Base-by-base conservation (phyloP, 108 stramenopile species). In the Poteriospumella lacustris region DNA sequence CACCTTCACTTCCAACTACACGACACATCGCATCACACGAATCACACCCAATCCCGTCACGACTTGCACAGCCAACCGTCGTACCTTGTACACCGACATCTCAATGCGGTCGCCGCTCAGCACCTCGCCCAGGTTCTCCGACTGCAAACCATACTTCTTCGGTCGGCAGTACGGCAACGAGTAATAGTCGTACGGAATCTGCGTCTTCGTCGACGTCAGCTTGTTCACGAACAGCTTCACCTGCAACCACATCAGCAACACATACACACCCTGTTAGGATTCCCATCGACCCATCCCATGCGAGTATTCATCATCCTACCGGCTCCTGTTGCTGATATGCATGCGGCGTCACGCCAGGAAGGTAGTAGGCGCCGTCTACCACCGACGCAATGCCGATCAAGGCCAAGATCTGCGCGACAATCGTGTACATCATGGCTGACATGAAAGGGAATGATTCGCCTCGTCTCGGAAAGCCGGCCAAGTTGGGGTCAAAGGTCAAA, bases 111-210 rank as follows among this genome's bases (percentile, higher is more conserved):
- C 87, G 1, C 89, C 89, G 31, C 79, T 76, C 0, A 89, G 83
- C 41, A 80, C 56, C 28, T 82, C 85, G 1, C 89, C 89, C 2
- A 89, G 56, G 60, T 86, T 89, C 42, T 85, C 86, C 3, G 79
- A 28, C 12, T 59, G 52, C 36, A 52, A 44, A 3, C 70, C 47
- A 28, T n/a, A 3, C 5, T 73, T 44, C 38, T 82, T 76, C 31
- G 99, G 96, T 33, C 79, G 77, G 86, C 99, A 99, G 88, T 93
- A 97, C 68, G 95, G 94, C 44, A 96, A 84, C 44, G 87, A 82
- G 85, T 99, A 99, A 88, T 93, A 97, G 76, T 93, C 93, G 84
- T 87, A 92, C 43, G 96, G 95, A 40, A 99, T 87, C 85, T 99
- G 96, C 34, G 87, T 89, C 59, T 85, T 85, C 31, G 85, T 87